phyloP scores from a whole-genome alignment of 352 stramenopile genomes.

The Pythium aquatile region DNA sequence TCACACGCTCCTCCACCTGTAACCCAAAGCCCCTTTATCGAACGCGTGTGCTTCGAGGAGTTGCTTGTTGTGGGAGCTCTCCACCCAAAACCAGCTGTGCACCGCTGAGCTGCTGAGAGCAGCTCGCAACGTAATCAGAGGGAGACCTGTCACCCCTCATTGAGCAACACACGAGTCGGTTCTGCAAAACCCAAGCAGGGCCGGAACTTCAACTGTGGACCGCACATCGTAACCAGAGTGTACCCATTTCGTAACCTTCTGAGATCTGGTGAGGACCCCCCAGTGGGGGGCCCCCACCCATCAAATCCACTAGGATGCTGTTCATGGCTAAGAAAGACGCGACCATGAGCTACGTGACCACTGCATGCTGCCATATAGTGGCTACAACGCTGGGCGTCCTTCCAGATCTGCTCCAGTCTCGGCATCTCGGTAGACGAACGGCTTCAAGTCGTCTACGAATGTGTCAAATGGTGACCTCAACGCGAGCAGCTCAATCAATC shows the following conservation, averaged over 20 bases:
- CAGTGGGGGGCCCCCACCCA: not conserved
- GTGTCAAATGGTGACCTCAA: not conserved
- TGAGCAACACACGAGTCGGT: not conserved
- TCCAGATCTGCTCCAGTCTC: too few species aligned
- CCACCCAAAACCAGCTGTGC: conserved; percentile 14
- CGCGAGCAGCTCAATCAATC: not conserved
- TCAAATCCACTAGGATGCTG: too few species aligned
- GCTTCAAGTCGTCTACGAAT: not conserved
- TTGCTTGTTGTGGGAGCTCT: not conserved
- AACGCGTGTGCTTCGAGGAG: not conserved
- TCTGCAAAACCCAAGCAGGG: not conserved
- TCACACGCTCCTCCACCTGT: not conserved
- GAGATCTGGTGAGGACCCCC: not conserved
- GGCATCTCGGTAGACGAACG: too few species aligned
- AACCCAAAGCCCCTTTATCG: not conserved
- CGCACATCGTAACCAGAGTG: conserved; percentile 4
- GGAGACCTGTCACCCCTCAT: not conserved
- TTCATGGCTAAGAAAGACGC: too few species aligned
- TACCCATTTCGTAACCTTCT: conserved; percentile 22
- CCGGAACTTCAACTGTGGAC: conserved; percentile 23
- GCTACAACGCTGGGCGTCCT: too few species aligned
- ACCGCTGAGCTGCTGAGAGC: not conserved
- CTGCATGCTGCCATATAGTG: too few species aligned
- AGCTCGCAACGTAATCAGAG: not conserved
- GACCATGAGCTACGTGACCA: too few species aligned